Base-by-base conservation (phyloP, 75 land plant genomes). In the Gnetum montanum region DNA sequence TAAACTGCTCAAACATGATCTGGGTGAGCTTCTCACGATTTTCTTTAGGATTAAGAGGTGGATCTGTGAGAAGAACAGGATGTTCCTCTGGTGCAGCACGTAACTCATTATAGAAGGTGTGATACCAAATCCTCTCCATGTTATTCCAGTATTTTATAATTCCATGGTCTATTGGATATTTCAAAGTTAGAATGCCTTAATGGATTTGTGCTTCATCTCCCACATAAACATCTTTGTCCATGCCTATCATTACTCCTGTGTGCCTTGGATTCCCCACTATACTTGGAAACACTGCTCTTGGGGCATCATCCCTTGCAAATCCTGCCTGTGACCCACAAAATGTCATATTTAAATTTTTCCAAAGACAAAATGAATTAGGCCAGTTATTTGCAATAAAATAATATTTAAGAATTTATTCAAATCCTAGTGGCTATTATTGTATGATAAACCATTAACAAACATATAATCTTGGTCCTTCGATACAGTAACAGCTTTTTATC, bases 51-150 rank as follows among this genome's bases (percentile, higher is more conserved):
- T 76, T 76, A 11, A 77, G 59, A 0, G 78, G 78, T 4, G 78
- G 69, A 24, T 76, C 79, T 15, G 79, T 76, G 19, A 76, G 71
- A 37, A 76, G 77, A 3, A 76, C 69, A 61, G 79, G 79, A 46
- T 76, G 79, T 50, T 76, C 79, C 34, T 76, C 79, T 16, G 79
- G 79, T 6, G 79, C 77, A 20, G 72, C 78, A 35, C 78, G 78
- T 11, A 75, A 60, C 69, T 75, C 78, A 43, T 75, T 75, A 69
- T 64, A 75, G 76, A 75, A 75, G 13, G 78, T 75, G 22, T 75
- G 78, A 59, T 75, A 76, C 78, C 78, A 75, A n/a, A 75, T 72
- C 53, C 71, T 71, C 67, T 73, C 76, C 76, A 73, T 73, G 74
- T 73, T 75, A 58, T 73, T 75, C 76, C 76, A 73, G 56, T 73